Conservation (phyloP, 768 basidiomycete genomes). For the Sutorius australiensis region DNA sequence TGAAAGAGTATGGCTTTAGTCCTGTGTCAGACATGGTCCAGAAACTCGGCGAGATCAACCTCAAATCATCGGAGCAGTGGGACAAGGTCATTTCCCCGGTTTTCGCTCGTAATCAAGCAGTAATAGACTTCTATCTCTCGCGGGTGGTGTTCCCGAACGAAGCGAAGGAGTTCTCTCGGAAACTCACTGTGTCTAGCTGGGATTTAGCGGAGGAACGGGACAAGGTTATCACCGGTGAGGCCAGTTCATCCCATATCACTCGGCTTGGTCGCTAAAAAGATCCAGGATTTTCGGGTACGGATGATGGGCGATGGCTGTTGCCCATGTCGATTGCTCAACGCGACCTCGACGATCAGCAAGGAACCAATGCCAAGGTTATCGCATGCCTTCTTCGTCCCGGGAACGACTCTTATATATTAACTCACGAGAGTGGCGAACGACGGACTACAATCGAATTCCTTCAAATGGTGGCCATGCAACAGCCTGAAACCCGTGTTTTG, state of each 20-base stretch:
- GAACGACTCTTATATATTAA: conserved; percentile 11
- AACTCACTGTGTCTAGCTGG: conserved; percentile 31
- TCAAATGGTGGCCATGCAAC: conserved; percentile 27
- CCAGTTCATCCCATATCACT: not conserved
- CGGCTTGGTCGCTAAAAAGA: not conserved
- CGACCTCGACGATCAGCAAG: conserved; percentile 22
- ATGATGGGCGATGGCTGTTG: conserved; percentile 35
- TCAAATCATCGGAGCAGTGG: conserved; percentile 10
- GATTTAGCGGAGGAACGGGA: conserved; percentile 30
- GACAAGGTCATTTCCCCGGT: not conserved
- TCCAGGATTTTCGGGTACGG: conserved; percentile 38
- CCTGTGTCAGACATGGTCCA: too few relatives aligned
- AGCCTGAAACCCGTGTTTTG: conserved; percentile 39
- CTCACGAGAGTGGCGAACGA: not conserved
- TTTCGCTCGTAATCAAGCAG: not conserved
- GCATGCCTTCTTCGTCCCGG: conserved; percentile 25
- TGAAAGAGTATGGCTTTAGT: not conserved
- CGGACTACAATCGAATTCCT: conserved; percentile 15
- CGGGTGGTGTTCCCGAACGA: conserved; percentile 33
- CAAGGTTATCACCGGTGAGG: conserved; percentile 6
- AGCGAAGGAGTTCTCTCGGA: conserved; percentile 30
- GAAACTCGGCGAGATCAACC: conserved; percentile 3
- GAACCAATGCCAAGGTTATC: conserved; percentile 42
- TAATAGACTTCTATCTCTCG: conserved; percentile 19
- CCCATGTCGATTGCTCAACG: conserved; percentile 31